Evolutionary conservation across 2,329 filamentous ascomycete genomes (phyloP).

Genomic region (Paraconiothyrium brasiliense): DNA sequence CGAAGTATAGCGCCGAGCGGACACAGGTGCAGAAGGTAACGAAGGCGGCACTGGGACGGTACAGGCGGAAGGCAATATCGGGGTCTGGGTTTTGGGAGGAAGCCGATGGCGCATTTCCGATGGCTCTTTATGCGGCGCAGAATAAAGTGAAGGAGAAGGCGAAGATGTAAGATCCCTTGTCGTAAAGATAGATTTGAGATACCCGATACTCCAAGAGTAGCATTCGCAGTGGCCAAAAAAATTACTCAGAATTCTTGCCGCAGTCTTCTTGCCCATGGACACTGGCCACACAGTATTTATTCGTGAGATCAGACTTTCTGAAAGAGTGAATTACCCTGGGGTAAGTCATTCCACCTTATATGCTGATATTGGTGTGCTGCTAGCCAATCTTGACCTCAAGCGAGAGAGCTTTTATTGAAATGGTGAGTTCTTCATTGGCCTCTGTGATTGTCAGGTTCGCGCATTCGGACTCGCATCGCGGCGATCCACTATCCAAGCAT

Average conservation of each 20-base stretch:
- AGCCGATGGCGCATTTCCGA: slow-evolving; percentile 38
- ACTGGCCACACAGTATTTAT: too few species aligned
- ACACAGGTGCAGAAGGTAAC: slow-evolving; percentile 32
- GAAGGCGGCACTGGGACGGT: slow-evolving; percentile 22
- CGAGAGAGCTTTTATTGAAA: too few species aligned
- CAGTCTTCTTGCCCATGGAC: too few species aligned
- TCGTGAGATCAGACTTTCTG: too few species aligned
- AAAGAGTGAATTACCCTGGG: too few species aligned
- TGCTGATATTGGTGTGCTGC: too few species aligned
- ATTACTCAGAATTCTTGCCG: too few species aligned
- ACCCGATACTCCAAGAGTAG: slow-evolving; percentile 7
- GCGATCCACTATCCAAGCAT: slow-evolving; percentile 28
- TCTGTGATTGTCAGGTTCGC: too few species aligned
- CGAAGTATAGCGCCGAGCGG: slow-evolving; percentile 36
- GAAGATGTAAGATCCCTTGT: neutral
- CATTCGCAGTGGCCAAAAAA: neutral
- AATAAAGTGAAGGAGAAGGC: slow-evolving; percentile 13
- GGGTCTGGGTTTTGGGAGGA: slow-evolving; percentile 36
- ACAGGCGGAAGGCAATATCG: slow-evolving; percentile 29
- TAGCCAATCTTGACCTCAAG: too few species aligned
- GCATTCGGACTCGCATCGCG: neutral
- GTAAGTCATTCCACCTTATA: too few species aligned
- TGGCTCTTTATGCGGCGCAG: slow-evolving; percentile 35
- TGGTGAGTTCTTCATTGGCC: too few species aligned
- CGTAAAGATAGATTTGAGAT: neutral